Evolutionary conservation across 129 eudicot species (phyloP), one percentile per base, ranked within the genome.

Genomic region (Escallonia rubra): DNA sequence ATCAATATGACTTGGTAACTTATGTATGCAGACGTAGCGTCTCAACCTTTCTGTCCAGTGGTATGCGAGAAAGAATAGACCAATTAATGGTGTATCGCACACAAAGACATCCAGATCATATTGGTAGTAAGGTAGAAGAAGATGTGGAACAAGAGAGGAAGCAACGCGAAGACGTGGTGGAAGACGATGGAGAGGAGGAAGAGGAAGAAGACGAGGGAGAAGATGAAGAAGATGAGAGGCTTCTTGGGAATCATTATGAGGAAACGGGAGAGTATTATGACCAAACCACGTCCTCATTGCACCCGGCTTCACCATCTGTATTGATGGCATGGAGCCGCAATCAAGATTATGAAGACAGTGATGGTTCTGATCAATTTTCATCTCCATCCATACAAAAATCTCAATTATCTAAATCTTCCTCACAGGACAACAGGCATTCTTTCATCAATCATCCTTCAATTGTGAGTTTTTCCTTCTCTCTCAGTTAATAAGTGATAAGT

Each of bases 31-130:
- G 97, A 38, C 82, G 66, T 76, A 81, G 83, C 63, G 96, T 91
- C 51, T 85, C 93, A 49, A 72, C 56, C 42, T 86, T 91, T 63
- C 90, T 91, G 50, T 72, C 81, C 2, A 87, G 97, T 64, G 80
- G 57, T 56, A 59, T 80, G 63, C 76, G 90, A 48, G 78, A 75
- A 9, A 72, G 63, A 62, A 77, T 91, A 78, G 94, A 91, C 41
- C 74, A 66, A 51, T 43, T 88, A 67, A 88, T 88, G 89, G 49
- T 75, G 59, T 75, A 75, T 57, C 81, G 85, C 12, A 43, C 76
- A 52, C 79, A 83, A 66, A 67, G 67, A 54, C 72, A 38, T 66
- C 16, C 72, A 47, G 44, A 7, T 39, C 11, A n/a, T 8, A 61
- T 43, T 16, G 46, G 39, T 43, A 70, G 60, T 63, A 66, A 16